A percentile compares a stretch with the other conserved stretches of the same genome.
These are phyloP conservation scores for Wallacemonas sp. DNA, from an alignment of 208 protist genomes.

Conservation along the genomic window DNA sequence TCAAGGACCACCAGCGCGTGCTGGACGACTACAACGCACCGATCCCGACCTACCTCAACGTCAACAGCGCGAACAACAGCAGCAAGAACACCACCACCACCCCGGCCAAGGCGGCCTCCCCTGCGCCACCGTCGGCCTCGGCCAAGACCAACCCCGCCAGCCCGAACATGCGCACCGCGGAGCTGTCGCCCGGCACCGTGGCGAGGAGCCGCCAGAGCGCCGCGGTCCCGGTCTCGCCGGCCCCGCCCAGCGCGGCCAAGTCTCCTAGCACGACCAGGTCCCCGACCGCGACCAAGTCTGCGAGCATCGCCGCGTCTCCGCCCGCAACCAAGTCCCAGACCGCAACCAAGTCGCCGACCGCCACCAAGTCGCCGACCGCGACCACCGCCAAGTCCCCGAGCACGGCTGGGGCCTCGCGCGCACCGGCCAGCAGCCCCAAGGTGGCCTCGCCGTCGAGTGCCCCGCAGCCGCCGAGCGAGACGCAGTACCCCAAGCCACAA, in stretches of 20 bases:
- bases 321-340: background rate
- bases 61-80: conserved; percentile 1
- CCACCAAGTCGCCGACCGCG: background rate
- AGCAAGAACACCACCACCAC: background rate
- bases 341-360: background rate
- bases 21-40: conserved; percentile 31
- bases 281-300: background rate
- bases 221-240: background rate
- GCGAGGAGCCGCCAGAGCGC: background rate
- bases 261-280: background rate
- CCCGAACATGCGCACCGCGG: conserved; percentile 1
- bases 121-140: background rate
- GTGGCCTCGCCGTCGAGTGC: no score
- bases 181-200: conserved; percentile 9
- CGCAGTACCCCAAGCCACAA: background rate
- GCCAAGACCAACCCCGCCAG: background rate
- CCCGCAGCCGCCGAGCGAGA: background rate
- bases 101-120: background rate
- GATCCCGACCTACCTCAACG: conserved; percentile 31
- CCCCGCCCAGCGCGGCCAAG: background rate
- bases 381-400: no score
- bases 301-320: background rate
- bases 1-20: conserved; percentile 40
- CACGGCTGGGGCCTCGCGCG: no score
- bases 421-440: no score